Conservation (phyloP, 2,329 filamentous ascomycete species). For the Neofusicoccum kwambonambiense region DNA sequence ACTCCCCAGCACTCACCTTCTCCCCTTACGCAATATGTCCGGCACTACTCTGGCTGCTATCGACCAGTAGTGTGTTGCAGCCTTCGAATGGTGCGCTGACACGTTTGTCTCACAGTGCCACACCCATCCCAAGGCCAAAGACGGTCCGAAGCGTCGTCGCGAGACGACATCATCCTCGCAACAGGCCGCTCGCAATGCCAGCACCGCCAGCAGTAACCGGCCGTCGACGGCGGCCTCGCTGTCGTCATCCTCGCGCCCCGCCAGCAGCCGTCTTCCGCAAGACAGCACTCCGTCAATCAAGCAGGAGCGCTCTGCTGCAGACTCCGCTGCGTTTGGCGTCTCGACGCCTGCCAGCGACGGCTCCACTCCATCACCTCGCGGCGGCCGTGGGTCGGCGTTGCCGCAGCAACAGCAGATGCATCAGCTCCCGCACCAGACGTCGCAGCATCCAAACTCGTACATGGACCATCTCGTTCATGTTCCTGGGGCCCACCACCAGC, state of each 20-base stretch:
- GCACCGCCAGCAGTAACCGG: not conserved
- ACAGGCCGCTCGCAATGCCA: not conserved
- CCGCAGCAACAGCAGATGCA: not conserved
- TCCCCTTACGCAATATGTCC: not conserved
- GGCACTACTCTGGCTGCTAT: not conserved
- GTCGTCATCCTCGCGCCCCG: not conserved
- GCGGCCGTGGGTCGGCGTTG: not conserved
- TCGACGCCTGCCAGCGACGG: not conserved
- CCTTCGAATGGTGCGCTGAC: not conserved
- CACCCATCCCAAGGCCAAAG: slow-evolving; percentile 44
- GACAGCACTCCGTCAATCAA: not conserved
- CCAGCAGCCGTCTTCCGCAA: not conserved
- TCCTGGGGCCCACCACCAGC: slow-evolving; percentile 2
- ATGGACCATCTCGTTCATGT: slow-evolving; percentile 12
- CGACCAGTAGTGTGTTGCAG: not conserved
- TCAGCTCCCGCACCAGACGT: not conserved
- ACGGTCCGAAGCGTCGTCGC: slow-evolving; percentile 42
- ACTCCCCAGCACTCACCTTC: not conserved
- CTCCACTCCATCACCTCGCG: not conserved
- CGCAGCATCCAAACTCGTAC: slow-evolving; percentile 1
- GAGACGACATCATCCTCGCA: slow-evolving; percentile 33
- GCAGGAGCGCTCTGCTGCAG: not conserved
- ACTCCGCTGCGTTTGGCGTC: not conserved
- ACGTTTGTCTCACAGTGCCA: slow-evolving; percentile 33
- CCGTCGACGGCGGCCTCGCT: not conserved